Base-by-base conservation (phyloP, 495 filamentous ascomycete species). In the Bombardia bombarda region DNA sequence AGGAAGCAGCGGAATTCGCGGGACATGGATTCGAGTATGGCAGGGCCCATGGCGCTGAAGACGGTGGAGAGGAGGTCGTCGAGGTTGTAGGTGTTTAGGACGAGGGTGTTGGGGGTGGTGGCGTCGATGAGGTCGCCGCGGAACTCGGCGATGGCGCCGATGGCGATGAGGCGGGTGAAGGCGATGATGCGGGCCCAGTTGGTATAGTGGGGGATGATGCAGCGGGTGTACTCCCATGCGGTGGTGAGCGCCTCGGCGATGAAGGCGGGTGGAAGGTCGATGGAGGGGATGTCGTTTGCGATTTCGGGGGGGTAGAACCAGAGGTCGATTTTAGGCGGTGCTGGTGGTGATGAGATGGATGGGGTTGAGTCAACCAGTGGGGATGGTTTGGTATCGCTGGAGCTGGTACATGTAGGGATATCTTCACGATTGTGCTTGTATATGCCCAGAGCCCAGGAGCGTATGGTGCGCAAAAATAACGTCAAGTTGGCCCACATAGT, bases 121-220 rank as follows among this genome's bases (percentile, higher is more conserved):
- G 46, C 34, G 33, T 47, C 43, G 3, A 52, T 32, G 5, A 49
- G 37, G 1, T 13, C 24, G 16, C 52, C 49, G n/a, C 38, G 40
- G 40, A 48, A 48, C 40, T 52, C 49, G 14, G 52, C 49, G 10
- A 55, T 24, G 21, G 49, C 46, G 7, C 41, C 52, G 7, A 55
- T 46, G 19, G 49, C 20, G 30, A 52, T 43, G 31, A 46, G 42
- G 4, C 52, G 49, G n/a, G 21, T 8, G 25, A 46, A 55, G 31
- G 47, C 49, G 32, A 49, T 17, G 44, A 45, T 52, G n/a, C 52
- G 39, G 9, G 6, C 9, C 49, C 52, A 46, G 33, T 55, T 52
- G 36, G 48, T 52, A 28, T 41, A 55, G 14, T 36, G 19, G 3
- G 52, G 52, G 19, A 55, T 52, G 18, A 52, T 38, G 31, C 38